Conservation (phyloP, 352 stramenopile genomes). For the Pelagophyceae sp. region DNA sequence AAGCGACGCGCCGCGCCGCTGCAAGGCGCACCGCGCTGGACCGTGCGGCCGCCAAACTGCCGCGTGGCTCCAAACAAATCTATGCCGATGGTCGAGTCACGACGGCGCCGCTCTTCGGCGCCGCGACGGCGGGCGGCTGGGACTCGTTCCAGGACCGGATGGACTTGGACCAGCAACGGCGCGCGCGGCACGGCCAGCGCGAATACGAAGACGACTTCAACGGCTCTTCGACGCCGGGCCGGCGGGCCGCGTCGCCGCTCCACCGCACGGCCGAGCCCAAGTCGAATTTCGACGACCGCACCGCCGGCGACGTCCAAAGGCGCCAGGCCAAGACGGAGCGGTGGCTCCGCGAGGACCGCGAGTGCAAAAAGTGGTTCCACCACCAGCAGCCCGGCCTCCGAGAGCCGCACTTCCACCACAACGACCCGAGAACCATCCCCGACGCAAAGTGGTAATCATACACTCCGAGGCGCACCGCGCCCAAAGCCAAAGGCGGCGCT, state of each 20-base stretch:
- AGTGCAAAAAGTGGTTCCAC: constrained; percentile 7
- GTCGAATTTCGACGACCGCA: neutral
- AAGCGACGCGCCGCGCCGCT: neutral
- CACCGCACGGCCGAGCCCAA: neutral
- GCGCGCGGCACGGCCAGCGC: neutral
- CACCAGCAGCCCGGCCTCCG: neutral
- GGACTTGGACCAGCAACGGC: neutral
- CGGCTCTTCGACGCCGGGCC: neutral
- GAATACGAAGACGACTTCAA: neutral
- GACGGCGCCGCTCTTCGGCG: neutral
- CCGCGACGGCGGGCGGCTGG: neutral
- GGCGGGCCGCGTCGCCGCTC: neutral
- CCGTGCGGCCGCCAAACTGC: neutral
- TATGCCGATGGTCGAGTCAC: neutral
- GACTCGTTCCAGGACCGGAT: neutral
- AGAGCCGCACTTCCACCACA: neutral
- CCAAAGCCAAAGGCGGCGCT: no score
- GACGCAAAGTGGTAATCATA: neutral
- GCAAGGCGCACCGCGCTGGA: neutral
- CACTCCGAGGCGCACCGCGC: no score
- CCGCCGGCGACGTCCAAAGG: neutral
- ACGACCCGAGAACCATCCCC: neutral
- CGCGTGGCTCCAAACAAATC: neutral
- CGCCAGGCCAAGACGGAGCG: neutral
- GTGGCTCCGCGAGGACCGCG: neutral